Evolutionary conservation across 306 rosid species (phyloP), one percentile per base, ranked within the genome.

Genomic region (Rosa chinensis): DNA sequence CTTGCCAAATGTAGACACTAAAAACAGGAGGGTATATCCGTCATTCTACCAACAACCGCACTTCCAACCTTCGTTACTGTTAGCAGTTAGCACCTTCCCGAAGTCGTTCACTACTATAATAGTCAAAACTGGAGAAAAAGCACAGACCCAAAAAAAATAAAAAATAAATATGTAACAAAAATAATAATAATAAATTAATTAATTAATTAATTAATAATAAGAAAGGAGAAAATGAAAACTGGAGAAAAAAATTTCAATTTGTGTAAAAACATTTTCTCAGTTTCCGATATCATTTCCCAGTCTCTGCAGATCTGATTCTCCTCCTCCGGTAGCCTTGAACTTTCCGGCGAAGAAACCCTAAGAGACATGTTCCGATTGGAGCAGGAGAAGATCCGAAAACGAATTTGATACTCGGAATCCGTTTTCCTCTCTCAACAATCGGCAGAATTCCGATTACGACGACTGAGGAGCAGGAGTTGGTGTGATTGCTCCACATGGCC

Each of bases 361-460:
- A 1, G 67, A 66, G 76, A 78, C 44, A 85, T 85, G 91, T 83
- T 88, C 74, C 84, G 86, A 55, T 79, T 77, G 39, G 86, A 88
- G 82, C 86, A 78, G 72, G 89, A 85, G 82, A 88, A 88, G 89
- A 83, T 88, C 89, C 89, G 87, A 52, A 78, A 78, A 80, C 87
- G 86, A 78, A 58, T 81, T 80, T 88, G 89, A 88, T 45, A 64
- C 37, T 32, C 52, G 49, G 66, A 69, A 28, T 80, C 70, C 61
- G 3, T 18, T n/a, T 58, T 66, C 42, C 42, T 66, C n/a, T 9
- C 45, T 49, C 20, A 12, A 10, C 48, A 1, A 6, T 43, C 50
- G 76, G 70, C 13, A 49, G 14, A 61, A 23, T 44, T 56, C 63
- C 66, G 21, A 25, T 48, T 28, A 1, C 21, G 5, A 13, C 37